A percentile compares a stretch with the other conserved stretches of the same genome.
Conservation (phyloP, 495 filamentous ascomycete species). For the Talaromyces thailandensis region DNA sequence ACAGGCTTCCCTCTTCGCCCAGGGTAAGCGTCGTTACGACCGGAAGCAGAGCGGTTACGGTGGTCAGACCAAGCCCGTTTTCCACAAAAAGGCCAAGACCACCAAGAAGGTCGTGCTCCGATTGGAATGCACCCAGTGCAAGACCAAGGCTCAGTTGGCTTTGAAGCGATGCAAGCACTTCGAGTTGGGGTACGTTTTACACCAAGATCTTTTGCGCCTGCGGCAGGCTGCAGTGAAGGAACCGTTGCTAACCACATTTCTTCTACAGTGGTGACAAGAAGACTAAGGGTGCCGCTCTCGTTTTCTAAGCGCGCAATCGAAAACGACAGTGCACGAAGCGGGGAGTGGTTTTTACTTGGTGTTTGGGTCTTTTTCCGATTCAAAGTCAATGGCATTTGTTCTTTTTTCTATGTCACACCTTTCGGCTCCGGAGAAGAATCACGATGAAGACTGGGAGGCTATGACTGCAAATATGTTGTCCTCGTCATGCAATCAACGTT, state of each 20-base stretch:
- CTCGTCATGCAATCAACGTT: slow-evolving; percentile 6
- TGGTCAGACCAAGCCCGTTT: slow-evolving; percentile 99
- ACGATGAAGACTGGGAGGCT: not conserved
- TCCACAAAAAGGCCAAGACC: slow-evolving; percentile 99
- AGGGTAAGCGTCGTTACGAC: slow-evolving; percentile 99
- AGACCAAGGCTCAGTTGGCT: slow-evolving; percentile 95
- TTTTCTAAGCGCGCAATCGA: slow-evolving; percentile 61
- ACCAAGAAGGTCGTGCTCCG: slow-evolving; percentile 99
- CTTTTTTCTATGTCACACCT: not conserved
- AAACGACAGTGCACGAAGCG: slow-evolving; percentile 1
- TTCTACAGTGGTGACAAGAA: slow-evolving; percentile 96
- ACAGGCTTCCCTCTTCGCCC: slow-evolving; percentile 85
- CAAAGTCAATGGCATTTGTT: not conserved
- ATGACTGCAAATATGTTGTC: not conserved
- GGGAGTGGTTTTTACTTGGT: slow-evolving; percentile 5
- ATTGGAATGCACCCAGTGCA: slow-evolving; percentile 92
- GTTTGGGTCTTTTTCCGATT: slow-evolving; percentile 1
- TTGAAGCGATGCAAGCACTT: slow-evolving; percentile 99
- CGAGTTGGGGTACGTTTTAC: slow-evolving; percentile 82
- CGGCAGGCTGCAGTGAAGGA: not conserved
- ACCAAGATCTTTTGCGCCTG: not conserved
- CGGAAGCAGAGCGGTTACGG: slow-evolving; percentile 98
- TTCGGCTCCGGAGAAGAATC: not conserved
- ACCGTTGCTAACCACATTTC: slow-evolving; percentile 16
- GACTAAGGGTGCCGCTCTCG: slow-evolving; percentile 99